Conservation (phyloP, 2,329 filamentous ascomycete genomes). For the Endoconidiophora polonica region DNA sequence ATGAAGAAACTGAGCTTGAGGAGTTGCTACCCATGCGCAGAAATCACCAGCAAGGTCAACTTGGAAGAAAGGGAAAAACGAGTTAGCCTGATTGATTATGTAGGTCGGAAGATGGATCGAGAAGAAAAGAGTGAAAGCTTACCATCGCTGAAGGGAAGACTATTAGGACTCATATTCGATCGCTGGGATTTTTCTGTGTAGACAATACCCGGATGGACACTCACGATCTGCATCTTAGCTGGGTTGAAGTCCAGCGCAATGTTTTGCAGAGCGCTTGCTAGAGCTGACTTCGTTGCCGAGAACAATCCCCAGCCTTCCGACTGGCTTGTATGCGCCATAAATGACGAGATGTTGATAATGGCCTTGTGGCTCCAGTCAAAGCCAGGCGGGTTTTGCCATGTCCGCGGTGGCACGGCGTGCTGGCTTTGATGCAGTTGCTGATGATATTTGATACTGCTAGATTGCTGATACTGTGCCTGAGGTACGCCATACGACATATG, state of each 20-base stretch:
- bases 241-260: slow-evolving; percentile 22
- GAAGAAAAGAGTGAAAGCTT: not conserved
- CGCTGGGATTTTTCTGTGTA: slow-evolving; percentile 17
- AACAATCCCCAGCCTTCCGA: slow-evolving; percentile 1
- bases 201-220: slow-evolving; percentile 16
- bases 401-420: not conserved
- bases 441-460: not conserved
- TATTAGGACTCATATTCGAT: slow-evolving; percentile 14
- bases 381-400: slow-evolving; percentile 11
- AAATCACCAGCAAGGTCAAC: slow-evolving; percentile 17
- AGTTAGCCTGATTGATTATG: not conserved
- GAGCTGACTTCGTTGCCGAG: slow-evolving; percentile 23
- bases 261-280: slow-evolving; percentile 22
- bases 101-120: not conserved
- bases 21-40: slow-evolving; percentile 23
- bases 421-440: not conserved
- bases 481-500: too few relatives aligned
- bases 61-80: not conserved
- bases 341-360: slow-evolving; percentile 17
- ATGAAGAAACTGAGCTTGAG: slow-evolving; percentile 24
- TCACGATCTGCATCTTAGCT: slow-evolving; percentile 17
- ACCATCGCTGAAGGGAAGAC: slow-evolving; percentile 18
- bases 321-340: slow-evolving; percentile 5
- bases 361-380: slow-evolving; percentile 14
- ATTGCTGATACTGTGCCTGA: not conserved